Base-by-base conservation (phyloP, 2,329 filamentous ascomycete genomes). In the Thielaviopsis punctulata region DNA sequence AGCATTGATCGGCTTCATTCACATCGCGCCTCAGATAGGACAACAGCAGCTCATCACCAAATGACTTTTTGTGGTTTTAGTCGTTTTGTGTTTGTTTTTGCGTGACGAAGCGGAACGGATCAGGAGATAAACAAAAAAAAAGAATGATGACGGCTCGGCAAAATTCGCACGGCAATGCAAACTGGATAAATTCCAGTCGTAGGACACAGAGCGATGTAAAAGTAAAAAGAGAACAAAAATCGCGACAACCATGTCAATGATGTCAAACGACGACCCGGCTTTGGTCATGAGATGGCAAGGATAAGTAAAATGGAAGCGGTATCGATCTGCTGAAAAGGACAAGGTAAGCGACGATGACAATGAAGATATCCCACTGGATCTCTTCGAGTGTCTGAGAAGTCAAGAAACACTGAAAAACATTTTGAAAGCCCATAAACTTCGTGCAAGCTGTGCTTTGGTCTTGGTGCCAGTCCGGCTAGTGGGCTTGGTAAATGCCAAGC, bases 361-460 rank as follows among this genome's bases (percentile, higher is more conserved):
- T n/a, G 41, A 47, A 47, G 30, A 25, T 33, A 52, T 52, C 50
- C 41, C 12, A 27, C 23, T 33, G 25, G 44, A 52, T 52, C 2
- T 24, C 30, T 50, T 45, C 25, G 39, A 23, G 27, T 27, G 33
- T 44, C 30, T 44, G 24, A 27, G 13, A 47, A 30, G 33, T 52
- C 49, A 52, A 52, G n/a, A 52, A 52, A 52, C 44, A 33, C 50
- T 52, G 50, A 52, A 52, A 52, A 52, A 41, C 36, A 41, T 41
- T 41, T 15, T 41, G 36, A 41, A 41, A 41, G 15, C 36, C 36
- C 36, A 41, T 41, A 19, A n/a, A 41, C 36, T 41, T 19, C 36
- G 36, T 41, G 36, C 36, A 41, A n/a, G 36, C 36, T 41, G 7
- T 41, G 36, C 36, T 41, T 41, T 41, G 36, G 36, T 41, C 36